phyloP scores from a whole-genome alignment of 352 stramenopile genomes.

The Elongisporangium prolatum region DNA sequence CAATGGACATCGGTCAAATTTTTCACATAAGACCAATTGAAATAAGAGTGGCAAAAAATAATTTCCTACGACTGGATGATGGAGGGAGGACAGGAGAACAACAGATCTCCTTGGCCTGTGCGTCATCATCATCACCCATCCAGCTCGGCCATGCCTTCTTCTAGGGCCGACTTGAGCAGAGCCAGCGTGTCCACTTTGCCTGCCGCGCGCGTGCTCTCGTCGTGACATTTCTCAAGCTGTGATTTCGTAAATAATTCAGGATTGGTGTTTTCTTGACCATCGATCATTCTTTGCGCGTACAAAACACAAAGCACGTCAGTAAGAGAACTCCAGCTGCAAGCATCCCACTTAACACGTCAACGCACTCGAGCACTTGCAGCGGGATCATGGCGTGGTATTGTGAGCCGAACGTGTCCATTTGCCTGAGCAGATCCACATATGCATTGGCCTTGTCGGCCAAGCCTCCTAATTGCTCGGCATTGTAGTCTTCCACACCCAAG shows the following conservation, averaged over 20 bases:
- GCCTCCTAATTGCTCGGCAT: constrained; percentile 52
- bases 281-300: constrained; percentile 31
- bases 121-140: constrained; percentile 3
- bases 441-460: constrained; percentile 48
- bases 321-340: not conserved
- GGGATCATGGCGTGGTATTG: constrained; percentile 59
- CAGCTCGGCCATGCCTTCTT: constrained; percentile 32
- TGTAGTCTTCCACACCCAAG: constrained; percentile 52
- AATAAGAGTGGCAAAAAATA: not conserved
- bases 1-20: not conserved
- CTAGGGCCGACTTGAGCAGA: constrained; percentile 44
- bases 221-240: constrained; percentile 55
- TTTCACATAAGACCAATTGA: not conserved
- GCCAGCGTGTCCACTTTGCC: constrained; percentile 48
- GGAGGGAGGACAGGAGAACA: not conserved
- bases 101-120: not conserved
- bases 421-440: constrained; percentile 59
- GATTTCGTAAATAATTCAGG: constrained; percentile 63
- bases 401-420: constrained; percentile 31
- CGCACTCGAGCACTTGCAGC: constrained; percentile 52
- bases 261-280: constrained; percentile 47
- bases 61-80: not conserved
- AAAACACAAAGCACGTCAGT: not conserved
- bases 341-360: constrained; percentile 1
- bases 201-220: constrained; percentile 42